Conservation (phyloP, 2,329 filamentous ascomycete species). For the Exophiala phaeomuriformis region DNA sequence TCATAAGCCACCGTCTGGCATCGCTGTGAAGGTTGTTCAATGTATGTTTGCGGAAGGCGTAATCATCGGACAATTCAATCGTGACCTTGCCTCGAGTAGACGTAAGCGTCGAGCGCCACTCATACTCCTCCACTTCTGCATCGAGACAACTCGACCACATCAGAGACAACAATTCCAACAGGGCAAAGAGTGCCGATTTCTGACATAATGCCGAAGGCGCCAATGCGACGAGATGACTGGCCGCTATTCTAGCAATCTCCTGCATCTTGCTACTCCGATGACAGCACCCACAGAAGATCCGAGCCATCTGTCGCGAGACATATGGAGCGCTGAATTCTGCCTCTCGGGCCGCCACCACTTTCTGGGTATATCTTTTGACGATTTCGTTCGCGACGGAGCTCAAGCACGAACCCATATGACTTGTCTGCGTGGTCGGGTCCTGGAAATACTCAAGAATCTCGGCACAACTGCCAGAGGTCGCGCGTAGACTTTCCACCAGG, state of each 20-base stretch:
- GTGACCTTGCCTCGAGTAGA: slow-evolving; percentile 71
- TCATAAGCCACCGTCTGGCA: slow-evolving; percentile 72
- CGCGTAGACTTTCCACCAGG: slow-evolving; percentile 79
- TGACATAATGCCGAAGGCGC: slow-evolving; percentile 88
- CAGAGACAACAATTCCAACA: slow-evolving; percentile 83
- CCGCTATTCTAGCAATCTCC: slow-evolving; percentile 72
- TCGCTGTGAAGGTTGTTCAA: slow-evolving; percentile 68
- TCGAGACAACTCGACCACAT: slow-evolving; percentile 96
- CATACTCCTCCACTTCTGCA: slow-evolving; percentile 87
- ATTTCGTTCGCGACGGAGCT: slow-evolving; percentile 58
- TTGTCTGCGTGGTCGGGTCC: slow-evolving; percentile 69
- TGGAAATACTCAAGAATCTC: slow-evolving; percentile 86
- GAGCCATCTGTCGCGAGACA: slow-evolving; percentile 76
- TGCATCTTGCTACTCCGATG: slow-evolving; percentile 90
- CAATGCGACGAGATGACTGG: slow-evolving; percentile 74
- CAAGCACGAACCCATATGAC: slow-evolving; percentile 58
- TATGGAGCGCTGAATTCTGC: slow-evolving; percentile 83
- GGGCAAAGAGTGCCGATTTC: slow-evolving; percentile 79
- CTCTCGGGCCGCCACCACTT: slow-evolving; percentile 62
- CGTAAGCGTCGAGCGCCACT: slow-evolving; percentile 72
- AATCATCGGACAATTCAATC: slow-evolving; percentile 90
- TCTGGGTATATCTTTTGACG: slow-evolving; percentile 70
- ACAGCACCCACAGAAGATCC: slow-evolving; percentile 79
- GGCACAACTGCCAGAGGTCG: slow-evolving; percentile 80
- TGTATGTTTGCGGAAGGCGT: slow-evolving; percentile 70